phyloP scores from a whole-genome alignment of 805 yeast species.

The Clavispora santaluciae region DNA sequence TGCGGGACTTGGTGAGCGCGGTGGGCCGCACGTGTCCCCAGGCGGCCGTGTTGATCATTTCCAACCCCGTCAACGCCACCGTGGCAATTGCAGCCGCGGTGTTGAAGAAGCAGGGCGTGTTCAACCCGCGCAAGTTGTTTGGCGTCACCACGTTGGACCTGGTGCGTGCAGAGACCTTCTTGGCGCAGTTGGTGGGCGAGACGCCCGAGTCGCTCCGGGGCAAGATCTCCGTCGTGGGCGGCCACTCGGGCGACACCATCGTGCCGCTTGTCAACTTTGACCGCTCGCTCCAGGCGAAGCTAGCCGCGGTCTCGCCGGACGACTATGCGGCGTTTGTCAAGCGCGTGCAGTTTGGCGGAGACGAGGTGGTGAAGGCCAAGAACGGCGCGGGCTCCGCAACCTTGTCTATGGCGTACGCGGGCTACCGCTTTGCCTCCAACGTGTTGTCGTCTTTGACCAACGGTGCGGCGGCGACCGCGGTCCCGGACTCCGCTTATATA shows the following conservation, averaged over 20 bases:
- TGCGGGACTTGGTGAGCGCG: slow-evolving; percentile 39
- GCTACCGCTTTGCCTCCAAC: slow-evolving; percentile 16
- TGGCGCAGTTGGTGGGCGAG: slow-evolving; percentile 32
- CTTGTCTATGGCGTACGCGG: slow-evolving; percentile 20
- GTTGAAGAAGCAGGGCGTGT: slow-evolving; percentile 42
- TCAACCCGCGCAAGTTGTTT: slow-evolving; percentile 41
- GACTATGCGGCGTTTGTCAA: slow-evolving; percentile 16
- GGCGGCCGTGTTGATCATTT: slow-evolving; percentile 42
- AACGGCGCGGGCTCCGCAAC: slow-evolving; percentile 20
- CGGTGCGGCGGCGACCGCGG: neutral
- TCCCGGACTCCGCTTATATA: slow-evolving; percentile 47
- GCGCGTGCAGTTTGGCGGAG: slow-evolving; percentile 19
- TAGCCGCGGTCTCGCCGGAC: slow-evolving; percentile 11
- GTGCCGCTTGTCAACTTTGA: slow-evolving; percentile 32
- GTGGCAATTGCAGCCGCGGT: slow-evolving; percentile 48
- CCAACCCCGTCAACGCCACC: slow-evolving; percentile 44
- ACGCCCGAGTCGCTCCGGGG: slow-evolving; percentile 33
- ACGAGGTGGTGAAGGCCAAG: slow-evolving; percentile 20
- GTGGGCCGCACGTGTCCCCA: slow-evolving; percentile 36
- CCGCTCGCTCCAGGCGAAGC: slow-evolving; percentile 15
- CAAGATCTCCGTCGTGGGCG: slow-evolving; percentile 40
- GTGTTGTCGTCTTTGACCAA: slow-evolving; percentile 11
- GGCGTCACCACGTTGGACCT: slow-evolving; percentile 45
- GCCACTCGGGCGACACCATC: slow-evolving; percentile 45
- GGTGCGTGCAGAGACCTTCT: slow-evolving; percentile 44